Percentiles rank a stretch among this genome's conserved stretches.
Conservation (phyloP, 148 eudicot genomes). For the Salicornia ramosissima region DNA sequence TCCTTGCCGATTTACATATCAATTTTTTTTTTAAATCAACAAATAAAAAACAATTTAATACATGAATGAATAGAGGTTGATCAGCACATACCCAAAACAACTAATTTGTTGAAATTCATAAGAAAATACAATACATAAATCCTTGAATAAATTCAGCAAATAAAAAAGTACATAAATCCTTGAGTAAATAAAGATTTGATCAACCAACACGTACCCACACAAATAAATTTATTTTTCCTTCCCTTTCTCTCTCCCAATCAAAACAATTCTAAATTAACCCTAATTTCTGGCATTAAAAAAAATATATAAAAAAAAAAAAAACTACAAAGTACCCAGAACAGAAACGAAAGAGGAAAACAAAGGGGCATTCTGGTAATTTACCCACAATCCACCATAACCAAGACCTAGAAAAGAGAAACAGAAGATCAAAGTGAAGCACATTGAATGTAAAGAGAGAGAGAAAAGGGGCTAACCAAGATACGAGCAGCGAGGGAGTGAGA, state of each 20-base stretch:
- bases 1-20: too few species aligned
- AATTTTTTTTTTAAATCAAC: too few species aligned
- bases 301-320: not conserved
- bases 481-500: slow-evolving; percentile 79
- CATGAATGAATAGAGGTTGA: slow-evolving; percentile 5
- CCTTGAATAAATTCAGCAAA: too few species aligned
- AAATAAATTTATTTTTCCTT: too few species aligned
- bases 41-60: not conserved
- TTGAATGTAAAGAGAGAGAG: not conserved
- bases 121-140: too few species aligned
- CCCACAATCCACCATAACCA: not conserved
- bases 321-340: too few species aligned
- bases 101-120: too few species aligned
- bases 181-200: not conserved
- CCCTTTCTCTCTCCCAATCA: too few species aligned
- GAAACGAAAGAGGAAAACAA: not conserved
- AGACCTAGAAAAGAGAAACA: not conserved
- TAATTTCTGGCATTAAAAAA: too few species aligned
- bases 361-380: slow-evolving; percentile 18
- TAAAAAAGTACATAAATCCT: too few species aligned
- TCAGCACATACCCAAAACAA: slow-evolving; percentile 11
- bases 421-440: not conserved
- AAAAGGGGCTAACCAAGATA: slow-evolving; percentile 50
- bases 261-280: too few species aligned
- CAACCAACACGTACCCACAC: not conserved